Base-by-base conservation (phyloP, 1,139 yeast species). In the Suhomyces anneliseae region DNA sequence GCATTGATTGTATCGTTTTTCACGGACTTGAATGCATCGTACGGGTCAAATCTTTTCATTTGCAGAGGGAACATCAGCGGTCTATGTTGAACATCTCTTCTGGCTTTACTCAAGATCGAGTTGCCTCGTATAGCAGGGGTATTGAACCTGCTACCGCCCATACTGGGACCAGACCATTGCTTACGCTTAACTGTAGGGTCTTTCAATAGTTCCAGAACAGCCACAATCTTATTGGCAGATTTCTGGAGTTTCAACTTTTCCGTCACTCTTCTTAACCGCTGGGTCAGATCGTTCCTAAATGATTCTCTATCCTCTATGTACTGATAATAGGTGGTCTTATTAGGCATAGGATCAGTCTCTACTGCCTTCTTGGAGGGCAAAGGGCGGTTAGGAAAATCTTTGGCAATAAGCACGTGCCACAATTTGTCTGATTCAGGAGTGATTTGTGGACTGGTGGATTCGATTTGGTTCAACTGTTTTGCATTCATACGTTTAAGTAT, bases 351-450 rank as follows among this genome's bases (percentile, higher is more conserved):
- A 11, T 39, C 47, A 2, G 42, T 26, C 9, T 38, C 39, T 32
- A 37, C 26, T 8, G 38, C 19, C 15, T 43, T 50, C 14, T 38
- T 40, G 6, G 45, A 15, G 3, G 54, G 48, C 51, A 38, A 33
- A 8, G 77, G 76, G 32, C 79, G 59, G 44, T 69, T 74, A 6
- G 85, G 81, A 55, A 79, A 82, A 47, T 82, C 84, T 47, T 66
- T 71, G 43, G 63, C 66, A 5, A 81, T 57, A 19, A 80, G 59
- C 1, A 55, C 54, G 4, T 55, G 56, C 87, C 87, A 82, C n/a
- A 80, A 54, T 35, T 65, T 70, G 50, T 81, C 85, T 45, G 80
- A 76, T 37, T 74, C 77, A 11, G 83, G 78, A 6, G 67, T 58
- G 11, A 80, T 54, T 32, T 65, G 69, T 0, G 78, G 75, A 52